Base-by-base conservation (phyloP, 1,139 yeast species). In the Blastobotrys malaysiensis region DNA sequence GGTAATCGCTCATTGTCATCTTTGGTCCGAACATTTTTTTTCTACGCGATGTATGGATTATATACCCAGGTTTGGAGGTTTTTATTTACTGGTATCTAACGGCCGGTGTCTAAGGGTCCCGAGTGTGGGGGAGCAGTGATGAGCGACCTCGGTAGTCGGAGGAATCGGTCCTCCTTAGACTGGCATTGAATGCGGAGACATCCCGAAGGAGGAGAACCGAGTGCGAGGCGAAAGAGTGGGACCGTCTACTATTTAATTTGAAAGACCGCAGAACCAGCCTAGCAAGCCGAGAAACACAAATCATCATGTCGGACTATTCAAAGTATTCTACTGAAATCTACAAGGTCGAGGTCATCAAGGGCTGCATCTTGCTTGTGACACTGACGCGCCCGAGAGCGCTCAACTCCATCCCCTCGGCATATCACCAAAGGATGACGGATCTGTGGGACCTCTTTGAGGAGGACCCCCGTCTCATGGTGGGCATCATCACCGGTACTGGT, bases 401-500 rank as follows among this genome's bases (percentile, higher is more conserved):
- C 46, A 65, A 65, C 48, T 58, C 65, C 19, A 52, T 65, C 13
- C 65, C 66, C 14, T 27, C 56, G 13, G 22, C 43, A n/a, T 57
- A 59, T 49, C 65, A 63, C 51, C 44, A 36, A 11, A 51, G 52
- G 49, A 55, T 65, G 31, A 53, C 54, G 45, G 50, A 56, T 36
- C 50, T 65, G 16, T 64, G 68, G 68, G 56, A 59, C 39, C 65
- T 69, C 45, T 73, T 69, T 50, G 71, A 68, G 50, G 47, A 52
- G 6, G 65, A 65, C 24, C 61, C 59, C 4, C 46, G 47, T 9
- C 53, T 67, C 26, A 61, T 65, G 3, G 68, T 62, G 11, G 68
- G 68, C 45, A 65, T 68, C 54, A 48, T 68, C 43, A 68, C 71
- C 13, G 71, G 71, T 27, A 52, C 55, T 5, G 71, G 71, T 19